Conservation (phyloP, 306 rosid species). For the Macrotyloma uniflorum region DNA sequence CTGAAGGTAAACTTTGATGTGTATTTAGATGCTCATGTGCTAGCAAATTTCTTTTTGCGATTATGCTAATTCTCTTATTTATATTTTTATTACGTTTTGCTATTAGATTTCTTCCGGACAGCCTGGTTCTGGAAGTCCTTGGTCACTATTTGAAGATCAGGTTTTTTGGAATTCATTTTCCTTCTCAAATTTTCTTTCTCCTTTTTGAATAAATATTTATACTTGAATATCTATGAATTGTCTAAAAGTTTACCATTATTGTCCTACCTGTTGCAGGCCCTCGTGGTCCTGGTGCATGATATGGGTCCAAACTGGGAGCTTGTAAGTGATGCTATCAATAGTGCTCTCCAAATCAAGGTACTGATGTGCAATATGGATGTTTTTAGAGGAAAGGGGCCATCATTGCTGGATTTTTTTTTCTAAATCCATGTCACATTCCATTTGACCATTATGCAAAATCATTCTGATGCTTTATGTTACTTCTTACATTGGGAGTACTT, state of each 20-base stretch:
- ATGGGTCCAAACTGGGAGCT: conserved; percentile 96
- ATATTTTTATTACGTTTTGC: conserved; percentile 26
- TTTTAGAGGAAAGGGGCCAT: background rate
- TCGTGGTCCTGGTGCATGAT: conserved; percentile 89
- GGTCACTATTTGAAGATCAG: conserved; percentile 89
- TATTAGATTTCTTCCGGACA: conserved; percentile 63
- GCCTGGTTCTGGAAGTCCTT: conserved; percentile 70
- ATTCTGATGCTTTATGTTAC: background rate
- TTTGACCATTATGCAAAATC: background rate
- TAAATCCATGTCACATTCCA: background rate
- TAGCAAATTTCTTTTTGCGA: conserved; percentile 3
- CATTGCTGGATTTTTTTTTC: background rate
- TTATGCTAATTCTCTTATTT: conserved; percentile 12
- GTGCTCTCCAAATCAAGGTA: conserved; percentile 79
- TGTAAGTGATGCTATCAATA: conserved; percentile 80
- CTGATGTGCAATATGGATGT: conserved; percentile 18
- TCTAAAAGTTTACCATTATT: conserved; percentile 4
- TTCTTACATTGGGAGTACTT: background rate
- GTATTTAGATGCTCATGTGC: conserved; percentile 11
- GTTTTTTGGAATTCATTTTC: conserved; percentile 39
- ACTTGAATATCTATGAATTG: background rate
- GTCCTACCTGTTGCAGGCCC: conserved; percentile 57
- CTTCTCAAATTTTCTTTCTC: background rate
- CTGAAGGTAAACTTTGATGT: conserved; percentile 56
- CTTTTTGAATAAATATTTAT: background rate